phyloP scores from a whole-genome alignment of 768 basidiomycete genomes.

The Xanthoconium purpureum region DNA sequence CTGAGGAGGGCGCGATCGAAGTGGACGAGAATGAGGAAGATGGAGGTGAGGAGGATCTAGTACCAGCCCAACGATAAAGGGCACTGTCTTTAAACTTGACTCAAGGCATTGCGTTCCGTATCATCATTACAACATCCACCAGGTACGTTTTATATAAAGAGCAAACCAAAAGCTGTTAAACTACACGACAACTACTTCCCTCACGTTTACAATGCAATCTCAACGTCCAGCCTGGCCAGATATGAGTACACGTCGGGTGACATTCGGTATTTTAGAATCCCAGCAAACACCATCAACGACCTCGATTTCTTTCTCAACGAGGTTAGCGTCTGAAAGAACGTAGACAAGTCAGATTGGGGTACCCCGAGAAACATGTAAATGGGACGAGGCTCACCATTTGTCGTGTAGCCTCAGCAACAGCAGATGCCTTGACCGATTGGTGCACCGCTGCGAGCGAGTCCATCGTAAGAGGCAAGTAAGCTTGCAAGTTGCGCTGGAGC shows the following conservation, averaged over 20 bases:
- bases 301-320: slow-evolving; percentile 76
- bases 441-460: slow-evolving; percentile 83
- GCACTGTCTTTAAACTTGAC: neutral
- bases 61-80: slow-evolving; percentile 30
- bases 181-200: neutral
- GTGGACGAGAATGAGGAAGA: slow-evolving; percentile 25
- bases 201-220: slow-evolving; percentile 64
- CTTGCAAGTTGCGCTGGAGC: slow-evolving; percentile 84
- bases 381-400: slow-evolving; percentile 56
- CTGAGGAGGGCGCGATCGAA: slow-evolving; percentile 28
- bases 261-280: slow-evolving; percentile 85
- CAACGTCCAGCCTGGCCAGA: slow-evolving; percentile 80
- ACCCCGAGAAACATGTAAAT: slow-evolving; percentile 14
- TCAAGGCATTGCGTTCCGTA: neutral
- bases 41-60: slow-evolving; percentile 21
- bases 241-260: slow-evolving; percentile 88
- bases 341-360: slow-evolving; percentile 22
- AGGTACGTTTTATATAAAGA: slow-evolving; percentile 17
- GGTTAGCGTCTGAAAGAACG: slow-evolving; percentile 48
- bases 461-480: slow-evolving; percentile 89
- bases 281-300: slow-evolving; percentile 84
- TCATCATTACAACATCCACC: neutral
- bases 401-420: slow-evolving; percentile 68
- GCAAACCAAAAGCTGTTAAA: neutral
- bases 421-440: slow-evolving; percentile 67